Evolutionary conservation across 257 asterid species (phyloP).

Genomic region (Nicotiana noctiflora): DNA sequence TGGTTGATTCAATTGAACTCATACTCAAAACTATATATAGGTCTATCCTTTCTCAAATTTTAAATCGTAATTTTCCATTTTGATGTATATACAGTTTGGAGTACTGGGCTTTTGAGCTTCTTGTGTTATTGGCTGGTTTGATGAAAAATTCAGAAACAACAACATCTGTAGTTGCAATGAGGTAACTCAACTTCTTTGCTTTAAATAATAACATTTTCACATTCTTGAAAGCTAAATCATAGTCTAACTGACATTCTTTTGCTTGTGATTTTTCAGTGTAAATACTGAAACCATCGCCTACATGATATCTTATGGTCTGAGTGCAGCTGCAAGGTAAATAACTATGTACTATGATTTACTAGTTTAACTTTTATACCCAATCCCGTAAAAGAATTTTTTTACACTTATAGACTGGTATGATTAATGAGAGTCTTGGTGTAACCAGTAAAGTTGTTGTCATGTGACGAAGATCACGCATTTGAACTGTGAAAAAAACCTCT

Average conservation of each 20-base stretch:
- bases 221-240: background rate
- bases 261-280: constrained; percentile 21
- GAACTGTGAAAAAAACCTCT: too few relatives aligned
- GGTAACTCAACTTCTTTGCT: constrained; percentile 32
- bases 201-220: background rate
- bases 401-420: too few relatives aligned
- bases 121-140: constrained; percentile 72
- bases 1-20: too few relatives aligned
- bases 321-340: constrained; percentile 77
- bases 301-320: constrained; percentile 64
- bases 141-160: constrained; percentile 69
- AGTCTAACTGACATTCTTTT: background rate
- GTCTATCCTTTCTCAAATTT: too few relatives aligned
- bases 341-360: too few relatives aligned
- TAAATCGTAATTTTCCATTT: background rate
- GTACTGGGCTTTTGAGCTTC: constrained; percentile 81
- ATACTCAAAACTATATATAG: too few relatives aligned
- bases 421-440: too few relatives aligned
- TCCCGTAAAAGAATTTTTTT: too few relatives aligned
- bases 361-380: too few relatives aligned
- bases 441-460: too few relatives aligned
- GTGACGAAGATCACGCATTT: too few relatives aligned
- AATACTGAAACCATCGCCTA: constrained; percentile 37
- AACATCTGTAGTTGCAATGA: constrained; percentile 79
- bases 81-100: constrained; percentile 47